phyloP scores from a whole-genome alignment of 2,329 filamentous ascomycete genomes.

The Sporothrix pseudoabietina region DNA sequence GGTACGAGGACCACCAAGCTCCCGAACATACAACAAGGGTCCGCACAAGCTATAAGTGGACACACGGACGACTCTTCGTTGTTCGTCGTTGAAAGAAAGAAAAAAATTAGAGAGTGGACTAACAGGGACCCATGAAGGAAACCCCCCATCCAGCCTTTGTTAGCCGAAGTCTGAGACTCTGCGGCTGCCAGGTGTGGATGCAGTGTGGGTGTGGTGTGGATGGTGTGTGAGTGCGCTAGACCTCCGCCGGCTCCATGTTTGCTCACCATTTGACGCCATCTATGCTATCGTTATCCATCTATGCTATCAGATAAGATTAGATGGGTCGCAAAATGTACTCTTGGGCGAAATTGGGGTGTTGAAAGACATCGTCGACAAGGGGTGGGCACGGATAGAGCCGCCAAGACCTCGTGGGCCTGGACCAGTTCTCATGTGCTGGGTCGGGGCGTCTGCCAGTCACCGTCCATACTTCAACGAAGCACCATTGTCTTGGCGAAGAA shows the following conservation, averaged over 20 bases:
- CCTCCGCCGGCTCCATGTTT: neutral
- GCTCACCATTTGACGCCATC: constrained; percentile 2
- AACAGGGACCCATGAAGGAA: neutral
- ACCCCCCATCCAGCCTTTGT: neutral
- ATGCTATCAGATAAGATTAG: constrained; percentile 30
- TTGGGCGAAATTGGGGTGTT: neutral
- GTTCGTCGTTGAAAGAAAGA: neutral
- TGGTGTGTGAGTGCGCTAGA: neutral
- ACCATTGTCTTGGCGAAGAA: constrained; percentile 14
- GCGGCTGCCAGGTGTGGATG: neutral
- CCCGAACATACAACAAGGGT: neutral
- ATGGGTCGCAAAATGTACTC: neutral
- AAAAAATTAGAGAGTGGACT: neutral
- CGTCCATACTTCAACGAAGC: neutral
- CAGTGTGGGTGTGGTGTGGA: neutral
- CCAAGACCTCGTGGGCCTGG: constrained; percentile 1
- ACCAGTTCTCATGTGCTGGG: neutral
- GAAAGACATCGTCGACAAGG: neutral
- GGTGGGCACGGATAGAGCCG: neutral
- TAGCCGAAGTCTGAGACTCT: constrained; percentile 9
- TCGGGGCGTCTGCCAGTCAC: neutral
- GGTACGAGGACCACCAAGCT: neutral
- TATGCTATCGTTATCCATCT: constrained; percentile 26
- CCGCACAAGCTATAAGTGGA: neutral
- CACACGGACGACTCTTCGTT: neutral